Evolutionary conservation across 139 green algal species (phyloP).

Genomic region (Cymbomonas tetramitiformis): DNA sequence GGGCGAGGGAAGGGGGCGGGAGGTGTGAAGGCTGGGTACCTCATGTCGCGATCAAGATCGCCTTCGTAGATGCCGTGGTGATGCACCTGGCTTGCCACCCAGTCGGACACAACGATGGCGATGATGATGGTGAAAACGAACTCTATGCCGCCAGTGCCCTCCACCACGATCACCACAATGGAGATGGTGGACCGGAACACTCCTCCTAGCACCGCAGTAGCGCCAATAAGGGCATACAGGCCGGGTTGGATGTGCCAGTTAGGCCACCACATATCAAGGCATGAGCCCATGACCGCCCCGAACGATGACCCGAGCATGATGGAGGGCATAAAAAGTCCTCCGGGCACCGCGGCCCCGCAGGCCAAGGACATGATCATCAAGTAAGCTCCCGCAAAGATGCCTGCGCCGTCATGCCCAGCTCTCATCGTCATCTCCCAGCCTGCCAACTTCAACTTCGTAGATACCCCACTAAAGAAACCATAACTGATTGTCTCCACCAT

Average conservation of each 20-base stretch:
- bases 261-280: background rate
- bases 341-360: slow-evolving; percentile 55
- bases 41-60: slow-evolving; percentile 70
- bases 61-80: slow-evolving; percentile 72
- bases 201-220: slow-evolving; percentile 59
- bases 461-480: too few species aligned
- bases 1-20: too few species aligned
- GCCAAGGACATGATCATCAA: slow-evolving; percentile 59
- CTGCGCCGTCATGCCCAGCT: slow-evolving; percentile 29
- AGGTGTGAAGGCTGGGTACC: slow-evolving; percentile 36
- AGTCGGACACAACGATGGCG: slow-evolving; percentile 63
- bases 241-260: slow-evolving; percentile 40
- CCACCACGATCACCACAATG: slow-evolving; percentile 76
- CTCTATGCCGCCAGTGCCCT: slow-evolving; percentile 59
- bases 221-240: slow-evolving; percentile 65
- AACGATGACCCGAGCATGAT: slow-evolving; percentile 44
- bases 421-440: too few species aligned
- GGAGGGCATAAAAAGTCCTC: slow-evolving; percentile 79
- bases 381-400: slow-evolving; percentile 42
- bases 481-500: too few species aligned
- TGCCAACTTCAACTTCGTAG: too few species aligned
- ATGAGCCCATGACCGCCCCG: background rate
- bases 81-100: slow-evolving; percentile 55
- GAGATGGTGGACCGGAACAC: slow-evolving; percentile 74
- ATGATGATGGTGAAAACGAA: slow-evolving; percentile 73